A percentile compares a stretch with the other conserved stretches of the same genome.
Conservation (phyloP, 108 stramenopile genomes). For the Aurantiochytrium sp. region DNA sequence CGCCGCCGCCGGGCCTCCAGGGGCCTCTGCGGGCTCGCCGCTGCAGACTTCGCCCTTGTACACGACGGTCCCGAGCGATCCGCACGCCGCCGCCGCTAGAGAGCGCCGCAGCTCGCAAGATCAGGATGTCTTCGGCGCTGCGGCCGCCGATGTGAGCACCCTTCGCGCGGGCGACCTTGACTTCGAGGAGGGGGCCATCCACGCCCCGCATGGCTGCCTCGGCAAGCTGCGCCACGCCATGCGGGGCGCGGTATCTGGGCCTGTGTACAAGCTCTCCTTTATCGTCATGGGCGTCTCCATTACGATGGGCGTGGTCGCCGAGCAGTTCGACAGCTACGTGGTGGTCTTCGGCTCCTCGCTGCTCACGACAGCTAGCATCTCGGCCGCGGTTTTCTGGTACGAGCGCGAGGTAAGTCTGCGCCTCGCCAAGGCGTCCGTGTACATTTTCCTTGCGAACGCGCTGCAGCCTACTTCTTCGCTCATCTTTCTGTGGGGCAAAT, state of each 20-base stretch:
- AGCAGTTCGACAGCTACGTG: not conserved
- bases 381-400: not conserved
- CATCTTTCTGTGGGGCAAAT: not conserved
- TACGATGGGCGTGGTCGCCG: not conserved
- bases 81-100: no score
- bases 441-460: slow-evolving; percentile 4
- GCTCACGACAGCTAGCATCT: not conserved
- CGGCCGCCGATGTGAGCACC: no score
- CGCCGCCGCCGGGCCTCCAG: no score
- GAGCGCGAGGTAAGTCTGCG: not conserved
- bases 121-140: no score
- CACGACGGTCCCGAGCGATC: no score
- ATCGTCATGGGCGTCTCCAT: slow-evolving; percentile 17
- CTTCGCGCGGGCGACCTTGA: not conserved
- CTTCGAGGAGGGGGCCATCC: not conserved
- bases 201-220: not conserved
- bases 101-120: no score
- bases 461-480: not conserved
- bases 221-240: not conserved
- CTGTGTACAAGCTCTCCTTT: not conserved
- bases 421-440: not conserved
- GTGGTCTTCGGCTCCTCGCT: not conserved
- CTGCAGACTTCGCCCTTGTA: no score
- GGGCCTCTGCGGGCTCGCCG: no score
- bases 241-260: not conserved